Evolutionary conservation across 106 monocot species (phyloP).

Genomic region (Alisma plantagoaquatica): DNA sequence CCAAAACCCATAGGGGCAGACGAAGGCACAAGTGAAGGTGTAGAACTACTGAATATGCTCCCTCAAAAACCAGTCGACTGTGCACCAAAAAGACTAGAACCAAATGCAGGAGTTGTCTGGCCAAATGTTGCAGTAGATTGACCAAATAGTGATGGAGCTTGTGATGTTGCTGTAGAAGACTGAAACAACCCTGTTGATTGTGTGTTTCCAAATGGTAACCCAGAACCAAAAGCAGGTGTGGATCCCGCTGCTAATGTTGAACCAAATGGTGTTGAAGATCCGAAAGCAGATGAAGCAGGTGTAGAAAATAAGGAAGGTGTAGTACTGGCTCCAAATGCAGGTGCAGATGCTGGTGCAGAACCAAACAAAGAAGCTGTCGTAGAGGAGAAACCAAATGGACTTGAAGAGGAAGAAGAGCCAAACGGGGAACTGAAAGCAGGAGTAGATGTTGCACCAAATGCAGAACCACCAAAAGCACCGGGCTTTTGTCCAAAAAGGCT

Average conservation of each 20-base stretch:
- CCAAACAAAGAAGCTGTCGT: slow-evolving; percentile 35
- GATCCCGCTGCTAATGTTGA: slow-evolving; percentile 27
- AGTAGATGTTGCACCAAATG: too few relatives aligned
- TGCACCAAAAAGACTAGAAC: too few relatives aligned
- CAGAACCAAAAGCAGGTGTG: slow-evolving; percentile 46
- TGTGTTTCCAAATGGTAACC: slow-evolving; percentile 46
- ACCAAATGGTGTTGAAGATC: too few relatives aligned
- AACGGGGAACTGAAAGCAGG: too few relatives aligned
- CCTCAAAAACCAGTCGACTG: too few relatives aligned
- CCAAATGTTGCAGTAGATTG: slow-evolving; percentile 42
- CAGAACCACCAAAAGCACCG: slow-evolving; percentile 46
- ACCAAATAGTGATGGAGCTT: slow-evolving; percentile 54
- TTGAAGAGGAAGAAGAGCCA: too few relatives aligned
- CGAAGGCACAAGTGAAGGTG: too few relatives aligned
- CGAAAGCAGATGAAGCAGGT: slow-evolving; percentile 31
- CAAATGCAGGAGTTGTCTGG: slow-evolving; percentile 9
- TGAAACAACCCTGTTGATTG: slow-evolving; percentile 71
- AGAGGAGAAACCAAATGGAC: slow-evolving; percentile 46
- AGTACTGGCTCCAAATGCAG: slow-evolving; percentile 32
- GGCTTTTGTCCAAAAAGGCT: slow-evolving; percentile 58
- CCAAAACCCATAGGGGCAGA: too few relatives aligned
- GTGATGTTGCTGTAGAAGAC: slow-evolving; percentile 51
- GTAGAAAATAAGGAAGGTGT: slow-evolving; percentile 44
- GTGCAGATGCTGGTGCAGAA: background rate
- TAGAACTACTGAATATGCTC: too few relatives aligned